These are phyloP conservation scores for Dactylonectria estremocensis DNA, from an alignment of 2,329 filamentous ascomycete species.

Conservation along the genomic window DNA sequence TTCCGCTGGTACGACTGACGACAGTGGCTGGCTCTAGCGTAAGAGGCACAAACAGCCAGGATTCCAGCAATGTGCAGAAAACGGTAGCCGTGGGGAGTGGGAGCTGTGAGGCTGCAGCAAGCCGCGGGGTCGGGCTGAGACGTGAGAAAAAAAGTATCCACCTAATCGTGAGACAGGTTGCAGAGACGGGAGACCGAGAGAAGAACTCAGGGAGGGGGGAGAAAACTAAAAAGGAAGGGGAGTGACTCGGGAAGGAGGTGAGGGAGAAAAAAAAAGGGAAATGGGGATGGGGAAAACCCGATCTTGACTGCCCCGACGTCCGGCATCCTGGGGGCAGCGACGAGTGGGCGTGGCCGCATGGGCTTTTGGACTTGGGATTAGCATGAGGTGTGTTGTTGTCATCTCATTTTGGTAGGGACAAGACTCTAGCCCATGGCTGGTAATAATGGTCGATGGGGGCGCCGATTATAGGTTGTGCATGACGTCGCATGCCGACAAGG, in stretches of 20 bases:
- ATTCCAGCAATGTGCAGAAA: conserved; percentile 39
- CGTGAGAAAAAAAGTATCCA: conserved; percentile 8
- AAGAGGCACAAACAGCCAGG: conserved; percentile 34
- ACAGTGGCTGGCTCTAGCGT: conserved; percentile 48
- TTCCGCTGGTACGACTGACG: conserved; percentile 47
- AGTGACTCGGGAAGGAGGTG: too few species aligned
- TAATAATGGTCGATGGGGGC: conserved; percentile 8
- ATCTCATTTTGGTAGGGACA: conserved; percentile 25
- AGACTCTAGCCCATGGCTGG: conserved; percentile 17
- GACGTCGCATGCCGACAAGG: conserved; percentile 2
- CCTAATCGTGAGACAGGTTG: conserved; percentile 7
- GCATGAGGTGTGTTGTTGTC: conserved; percentile 13
- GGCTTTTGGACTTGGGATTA: neutral
- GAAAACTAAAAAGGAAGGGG: conserved; percentile 3
- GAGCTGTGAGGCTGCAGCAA: conserved; percentile 8
- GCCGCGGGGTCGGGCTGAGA: conserved; percentile 7
- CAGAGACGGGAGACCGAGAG: conserved; percentile 1
- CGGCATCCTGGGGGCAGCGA: conserved; percentile 11
- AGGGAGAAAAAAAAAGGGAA: neutral
- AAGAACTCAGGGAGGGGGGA: conserved; percentile 32
- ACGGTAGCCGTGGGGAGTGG: conserved; percentile 22
- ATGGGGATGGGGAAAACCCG: conserved; percentile 13
- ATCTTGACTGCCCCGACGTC: conserved; percentile 11
- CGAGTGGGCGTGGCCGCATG: neutral
- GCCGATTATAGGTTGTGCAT: conserved; percentile 21